Evolutionary conservation across 2,329 filamentous ascomycete genomes (phyloP).

Genomic region (Talaromyces atroroseus): DNA sequence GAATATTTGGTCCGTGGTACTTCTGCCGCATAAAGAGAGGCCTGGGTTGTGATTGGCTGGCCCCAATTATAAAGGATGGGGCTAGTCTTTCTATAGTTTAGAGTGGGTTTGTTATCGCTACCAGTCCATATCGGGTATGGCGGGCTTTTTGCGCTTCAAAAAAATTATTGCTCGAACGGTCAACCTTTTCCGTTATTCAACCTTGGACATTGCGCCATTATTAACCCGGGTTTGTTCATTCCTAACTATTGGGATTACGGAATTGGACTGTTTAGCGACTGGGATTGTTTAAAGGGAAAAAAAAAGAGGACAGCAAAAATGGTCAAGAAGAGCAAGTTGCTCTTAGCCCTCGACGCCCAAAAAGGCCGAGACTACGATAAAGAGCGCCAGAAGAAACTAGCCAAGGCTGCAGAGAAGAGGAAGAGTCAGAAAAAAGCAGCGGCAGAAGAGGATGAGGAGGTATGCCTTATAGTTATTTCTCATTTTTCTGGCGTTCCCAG

Average conservation of each 20-base stretch:
- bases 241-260: neutral
- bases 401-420: constrained; percentile 43
- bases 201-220: neutral
- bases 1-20: neutral
- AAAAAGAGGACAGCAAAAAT: constrained; percentile 25
- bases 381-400: constrained; percentile 69
- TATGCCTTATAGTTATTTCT: neutral
- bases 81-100: neutral
- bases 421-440: constrained; percentile 30
- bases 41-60: neutral
- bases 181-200: neutral
- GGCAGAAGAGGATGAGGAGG: constrained; percentile 15
- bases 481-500: neutral
- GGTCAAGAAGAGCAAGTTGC: constrained; percentile 54
- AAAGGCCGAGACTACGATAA: constrained; percentile 65
- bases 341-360: constrained; percentile 53
- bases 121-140: constrained; percentile 14
- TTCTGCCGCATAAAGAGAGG: neutral
- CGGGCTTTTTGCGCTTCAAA: constrained; percentile 1
- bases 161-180: constrained; percentile 8
- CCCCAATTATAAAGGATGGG: neutral
- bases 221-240: neutral
- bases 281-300: neutral
- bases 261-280: neutral
- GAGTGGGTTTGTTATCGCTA: neutral